These are phyloP conservation scores for Agroathelia rolfsii DNA, from an alignment of 1,284 basidiomycete genomes.

Conservation along the genomic window DNA sequence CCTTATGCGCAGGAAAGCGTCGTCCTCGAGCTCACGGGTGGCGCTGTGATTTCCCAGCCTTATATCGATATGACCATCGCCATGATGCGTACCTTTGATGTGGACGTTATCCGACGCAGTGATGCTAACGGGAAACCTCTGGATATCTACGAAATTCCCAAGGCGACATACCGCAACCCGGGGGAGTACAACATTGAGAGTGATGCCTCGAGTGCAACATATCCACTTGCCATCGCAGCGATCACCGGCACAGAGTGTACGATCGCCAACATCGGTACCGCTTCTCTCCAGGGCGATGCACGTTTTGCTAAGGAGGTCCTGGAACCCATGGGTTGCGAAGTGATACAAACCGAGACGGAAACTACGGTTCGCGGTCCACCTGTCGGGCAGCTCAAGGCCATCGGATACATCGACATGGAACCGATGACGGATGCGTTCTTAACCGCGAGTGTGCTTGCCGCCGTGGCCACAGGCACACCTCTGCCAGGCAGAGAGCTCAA, in stretches of 20 bases:
- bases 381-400: conserved; percentile 68
- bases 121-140: conserved; percentile 57
- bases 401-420: conserved; percentile 94
- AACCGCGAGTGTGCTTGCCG: conserved; percentile 87
- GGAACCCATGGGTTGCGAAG: conserved; percentile 89
- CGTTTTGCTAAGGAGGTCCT: conserved; percentile 91
- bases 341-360: conserved; percentile 79
- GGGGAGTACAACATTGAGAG: conserved; percentile 84
- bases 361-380: conserved; percentile 93
- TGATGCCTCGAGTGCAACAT: conserved; percentile 93
- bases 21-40: conserved; percentile 84
- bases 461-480: conserved; percentile 62
- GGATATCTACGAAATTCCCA: conserved; percentile 86
- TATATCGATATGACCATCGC: conserved; percentile 99
- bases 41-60: conserved; percentile 89
- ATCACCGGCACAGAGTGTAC: conserved; percentile 94
- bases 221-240: conserved; percentile 93
- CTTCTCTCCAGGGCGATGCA: conserved; percentile 92
- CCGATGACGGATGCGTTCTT: conserved; percentile 99
- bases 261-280: conserved; percentile 84
- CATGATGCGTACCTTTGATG: conserved; percentile 95
- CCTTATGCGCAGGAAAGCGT: conserved; percentile 83
- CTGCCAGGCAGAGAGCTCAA: conserved; percentile 23
- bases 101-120: conserved; percentile 65
- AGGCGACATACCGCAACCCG: conserved; percentile 74